phyloP scores from a whole-genome alignment of 257 asterid genomes.

The Striga asiatica region DNA sequence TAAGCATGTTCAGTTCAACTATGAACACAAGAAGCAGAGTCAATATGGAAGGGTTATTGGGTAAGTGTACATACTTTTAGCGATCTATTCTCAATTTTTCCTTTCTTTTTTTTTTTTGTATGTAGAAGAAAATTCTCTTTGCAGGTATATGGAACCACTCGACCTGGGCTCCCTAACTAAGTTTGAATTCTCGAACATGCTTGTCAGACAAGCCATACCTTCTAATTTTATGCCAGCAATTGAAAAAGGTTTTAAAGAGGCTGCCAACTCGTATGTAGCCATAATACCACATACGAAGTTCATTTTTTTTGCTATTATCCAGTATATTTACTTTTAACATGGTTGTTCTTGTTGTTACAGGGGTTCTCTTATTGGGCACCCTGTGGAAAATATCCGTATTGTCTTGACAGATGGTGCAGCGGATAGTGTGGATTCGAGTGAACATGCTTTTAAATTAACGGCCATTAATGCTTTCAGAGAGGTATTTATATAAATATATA shows the following conservation, averaged over 20 bases:
- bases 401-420: slow-evolving; percentile 87
- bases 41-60: slow-evolving; percentile 96
- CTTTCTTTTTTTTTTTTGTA: neutral
- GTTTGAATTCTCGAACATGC: slow-evolving; percentile 78
- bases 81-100: neutral
- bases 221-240: slow-evolving; percentile 89
- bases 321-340: too few species aligned
- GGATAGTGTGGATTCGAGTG: slow-evolving; percentile 98
- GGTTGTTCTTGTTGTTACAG: slow-evolving; percentile 38
- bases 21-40: slow-evolving; percentile 94
- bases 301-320: too few species aligned
- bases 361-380: slow-evolving; percentile 97
- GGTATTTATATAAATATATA: too few species aligned
- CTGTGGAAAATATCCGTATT: slow-evolving; percentile 87
- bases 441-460: slow-evolving; percentile 96
- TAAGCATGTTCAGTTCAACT: slow-evolving; percentile 84
- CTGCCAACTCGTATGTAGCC: slow-evolving; percentile 87
- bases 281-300: too few species aligned
- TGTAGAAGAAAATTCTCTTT: neutral
- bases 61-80: slow-evolving; percentile 31
- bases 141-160: slow-evolving; percentile 86
- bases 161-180: slow-evolving; percentile 63
- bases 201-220: slow-evolving; percentile 85
- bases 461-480: slow-evolving; percentile 95
- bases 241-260: slow-evolving; percentile 96